phyloP scores from a whole-genome alignment of 176 grass and related monocot species.

The Alopecurus myosuroides region DNA sequence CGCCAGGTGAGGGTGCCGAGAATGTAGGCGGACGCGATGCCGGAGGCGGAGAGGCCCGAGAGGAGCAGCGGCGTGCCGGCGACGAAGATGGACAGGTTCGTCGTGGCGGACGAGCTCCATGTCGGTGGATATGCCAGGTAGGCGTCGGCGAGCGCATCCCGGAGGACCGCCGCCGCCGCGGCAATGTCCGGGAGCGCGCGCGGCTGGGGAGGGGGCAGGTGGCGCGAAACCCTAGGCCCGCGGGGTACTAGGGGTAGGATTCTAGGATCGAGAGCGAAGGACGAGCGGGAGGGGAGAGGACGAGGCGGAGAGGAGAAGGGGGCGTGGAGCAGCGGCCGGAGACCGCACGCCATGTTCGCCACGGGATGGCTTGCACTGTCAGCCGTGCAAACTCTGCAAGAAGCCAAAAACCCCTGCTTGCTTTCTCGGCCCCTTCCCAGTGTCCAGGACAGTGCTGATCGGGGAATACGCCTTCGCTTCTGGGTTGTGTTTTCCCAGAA shows the following conservation, averaged over 20 bases:
- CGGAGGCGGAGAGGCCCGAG: slow-evolving; percentile 70
- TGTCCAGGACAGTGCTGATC: neutral
- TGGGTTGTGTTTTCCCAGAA: rapidly evolving
- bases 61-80: slow-evolving; percentile 57
- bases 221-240: neutral
- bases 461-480: neutral
- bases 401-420: neutral
- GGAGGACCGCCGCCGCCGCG: slow-evolving; percentile 4
- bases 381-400: neutral
- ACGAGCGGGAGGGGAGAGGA: neutral
- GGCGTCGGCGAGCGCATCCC: slow-evolving; percentile 36
- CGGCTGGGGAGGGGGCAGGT: neutral
- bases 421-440: neutral
- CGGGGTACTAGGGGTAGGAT: neutral
- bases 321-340: slow-evolving; percentile 32
- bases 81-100: slow-evolving; percentile 67
- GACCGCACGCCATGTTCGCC: slow-evolving; percentile 44
- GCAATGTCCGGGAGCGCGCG: slow-evolving; percentile 33
- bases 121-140: slow-evolving; percentile 57
- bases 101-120: slow-evolving; percentile 51
- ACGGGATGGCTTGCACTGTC: neutral
- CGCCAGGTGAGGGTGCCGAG: slow-evolving; percentile 78
- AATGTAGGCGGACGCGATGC: slow-evolving; percentile 59
- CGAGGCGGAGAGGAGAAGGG: neutral
- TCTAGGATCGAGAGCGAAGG: neutral